Evolutionary conservation across 768 basidiomycete genomes (phyloP).

Genomic region (Hericium rajendrae): DNA sequence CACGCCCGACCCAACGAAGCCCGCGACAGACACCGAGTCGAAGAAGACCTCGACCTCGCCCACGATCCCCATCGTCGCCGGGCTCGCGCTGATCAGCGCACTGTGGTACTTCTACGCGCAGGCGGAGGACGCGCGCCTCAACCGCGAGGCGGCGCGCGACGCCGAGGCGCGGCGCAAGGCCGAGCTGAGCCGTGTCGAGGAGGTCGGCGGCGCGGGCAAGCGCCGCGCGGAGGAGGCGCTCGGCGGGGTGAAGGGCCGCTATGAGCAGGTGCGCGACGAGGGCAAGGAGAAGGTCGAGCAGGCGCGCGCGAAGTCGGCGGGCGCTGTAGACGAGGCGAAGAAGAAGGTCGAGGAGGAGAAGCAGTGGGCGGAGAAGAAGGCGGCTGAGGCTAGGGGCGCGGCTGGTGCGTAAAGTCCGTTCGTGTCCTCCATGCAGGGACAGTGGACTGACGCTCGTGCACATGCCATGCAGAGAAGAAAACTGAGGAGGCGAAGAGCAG

Average conservation of each 20-base stretch:
- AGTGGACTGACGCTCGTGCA: background rate
- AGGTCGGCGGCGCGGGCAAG: background rate
- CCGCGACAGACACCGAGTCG: background rate
- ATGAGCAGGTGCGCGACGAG: background rate
- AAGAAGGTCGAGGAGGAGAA: background rate
- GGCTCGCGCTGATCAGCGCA: background rate
- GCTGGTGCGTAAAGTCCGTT: background rate
- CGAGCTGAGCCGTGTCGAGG: background rate
- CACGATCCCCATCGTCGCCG: background rate
- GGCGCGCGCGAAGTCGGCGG: background rate
- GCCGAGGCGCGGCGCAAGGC: background rate
- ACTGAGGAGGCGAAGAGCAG: background rate
- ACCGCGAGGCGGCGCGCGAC: background rate
- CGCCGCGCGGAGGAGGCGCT: background rate
- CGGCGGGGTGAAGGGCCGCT: background rate
- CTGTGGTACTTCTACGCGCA: background rate
- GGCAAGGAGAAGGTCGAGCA: background rate
- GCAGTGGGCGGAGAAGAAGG: background rate
- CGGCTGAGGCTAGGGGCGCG: background rate
- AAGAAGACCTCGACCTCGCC: background rate
- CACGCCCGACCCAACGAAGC: background rate
- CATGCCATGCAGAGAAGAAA: background rate
- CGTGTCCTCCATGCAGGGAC: background rate
- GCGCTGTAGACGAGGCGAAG: too few relatives aligned
- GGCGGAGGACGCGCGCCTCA: background rate